phyloP scores from a whole-genome alignment of 495 filamentous ascomycete genomes.

The Cudoniella acicularis region DNA sequence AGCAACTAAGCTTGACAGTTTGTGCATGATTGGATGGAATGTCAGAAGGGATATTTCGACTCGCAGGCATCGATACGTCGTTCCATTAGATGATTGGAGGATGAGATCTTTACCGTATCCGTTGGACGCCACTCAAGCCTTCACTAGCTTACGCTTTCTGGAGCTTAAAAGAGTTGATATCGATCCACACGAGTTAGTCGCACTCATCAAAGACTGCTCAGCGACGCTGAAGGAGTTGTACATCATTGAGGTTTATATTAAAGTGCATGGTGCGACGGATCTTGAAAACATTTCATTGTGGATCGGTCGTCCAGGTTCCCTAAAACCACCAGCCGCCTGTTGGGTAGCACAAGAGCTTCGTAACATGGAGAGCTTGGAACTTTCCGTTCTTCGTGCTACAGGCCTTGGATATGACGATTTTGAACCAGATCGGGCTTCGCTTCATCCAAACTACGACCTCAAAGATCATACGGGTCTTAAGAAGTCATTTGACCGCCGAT shows the following conservation, averaged over 20 bases:
- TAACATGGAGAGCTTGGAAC: slow-evolving; percentile 10
- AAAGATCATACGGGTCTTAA: slow-evolving; percentile 12
- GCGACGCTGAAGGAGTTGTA: slow-evolving; percentile 23
- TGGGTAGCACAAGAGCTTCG: slow-evolving; percentile 24
- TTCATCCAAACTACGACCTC: slow-evolving; percentile 20
- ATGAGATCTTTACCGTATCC: slow-evolving; percentile 18
- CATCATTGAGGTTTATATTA: slow-evolving; percentile 25
- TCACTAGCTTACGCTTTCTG: slow-evolving; percentile 19
- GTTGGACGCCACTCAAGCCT: neutral
- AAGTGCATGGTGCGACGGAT: slow-evolving; percentile 3
- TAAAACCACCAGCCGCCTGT: neutral
- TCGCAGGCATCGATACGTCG: slow-evolving; percentile 2
- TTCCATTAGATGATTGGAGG: slow-evolving; percentile 6
- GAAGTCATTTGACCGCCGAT: slow-evolving; percentile 23
- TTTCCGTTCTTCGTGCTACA: slow-evolving; percentile 23
- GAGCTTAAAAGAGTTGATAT: slow-evolving; percentile 26
- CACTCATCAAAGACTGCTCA: slow-evolving; percentile 14
- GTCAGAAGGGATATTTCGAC: slow-evolving; percentile 19
- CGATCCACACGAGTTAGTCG: slow-evolving; percentile 9
- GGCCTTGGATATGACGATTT: slow-evolving; percentile 25
- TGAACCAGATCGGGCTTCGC: slow-evolving; percentile 1
- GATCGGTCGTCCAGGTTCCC: slow-evolving; percentile 17
- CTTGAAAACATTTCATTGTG: slow-evolving; percentile 7
- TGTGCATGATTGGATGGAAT: slow-evolving; percentile 27
- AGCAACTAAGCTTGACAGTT: slow-evolving; percentile 16